These are phyloP conservation scores for Salix dunnii DNA, from an alignment of 345 rosid species.

Conservation along the genomic window DNA sequence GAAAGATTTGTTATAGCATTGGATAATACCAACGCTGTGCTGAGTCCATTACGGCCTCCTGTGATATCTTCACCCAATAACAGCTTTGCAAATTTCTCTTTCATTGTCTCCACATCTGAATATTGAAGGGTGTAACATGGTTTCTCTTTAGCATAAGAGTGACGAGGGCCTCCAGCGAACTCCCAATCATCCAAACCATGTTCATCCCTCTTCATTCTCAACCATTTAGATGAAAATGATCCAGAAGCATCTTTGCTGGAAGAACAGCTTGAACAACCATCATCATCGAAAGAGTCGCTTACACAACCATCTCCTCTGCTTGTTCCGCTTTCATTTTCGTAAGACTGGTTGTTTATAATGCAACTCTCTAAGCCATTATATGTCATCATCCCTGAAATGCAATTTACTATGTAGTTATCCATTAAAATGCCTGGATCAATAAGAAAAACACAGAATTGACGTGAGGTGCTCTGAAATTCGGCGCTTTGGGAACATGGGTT, in stretches of 20 bases:
- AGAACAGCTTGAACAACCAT: conserved; percentile 69
- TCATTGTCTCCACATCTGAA: conserved; percentile 76
- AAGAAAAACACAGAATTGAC: neutral
- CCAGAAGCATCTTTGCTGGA: conserved; percentile 92
- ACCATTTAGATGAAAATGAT: conserved; percentile 84
- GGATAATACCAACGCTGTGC: conserved; percentile 75
- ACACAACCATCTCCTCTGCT: conserved; percentile 76
- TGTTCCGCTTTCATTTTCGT: conserved; percentile 73
- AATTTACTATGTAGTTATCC: neutral
- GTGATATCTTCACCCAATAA: conserved; percentile 80
- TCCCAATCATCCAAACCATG: conserved; percentile 55
- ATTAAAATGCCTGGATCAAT: neutral
- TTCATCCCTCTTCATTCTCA: conserved; percentile 49
- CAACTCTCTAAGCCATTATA: conserved; percentile 84
- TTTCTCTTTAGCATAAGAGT: conserved; percentile 54
- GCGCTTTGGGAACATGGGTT: neutral
- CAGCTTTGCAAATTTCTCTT: conserved; percentile 79
- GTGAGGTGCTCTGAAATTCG: neutral
- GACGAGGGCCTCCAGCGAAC: conserved; percentile 50
- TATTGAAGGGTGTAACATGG: conserved; percentile 34
- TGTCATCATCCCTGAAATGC: conserved; percentile 62
- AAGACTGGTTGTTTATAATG: conserved; percentile 75
- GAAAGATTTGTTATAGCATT: conserved; percentile 86
- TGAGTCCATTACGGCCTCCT: conserved; percentile 70
- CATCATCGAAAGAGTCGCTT: conserved; percentile 77